These are phyloP conservation scores for Anthoceros angustus DNA, from an alignment of 225 moss, liverwort and hornwort genomes.

Conservation along the genomic window DNA sequence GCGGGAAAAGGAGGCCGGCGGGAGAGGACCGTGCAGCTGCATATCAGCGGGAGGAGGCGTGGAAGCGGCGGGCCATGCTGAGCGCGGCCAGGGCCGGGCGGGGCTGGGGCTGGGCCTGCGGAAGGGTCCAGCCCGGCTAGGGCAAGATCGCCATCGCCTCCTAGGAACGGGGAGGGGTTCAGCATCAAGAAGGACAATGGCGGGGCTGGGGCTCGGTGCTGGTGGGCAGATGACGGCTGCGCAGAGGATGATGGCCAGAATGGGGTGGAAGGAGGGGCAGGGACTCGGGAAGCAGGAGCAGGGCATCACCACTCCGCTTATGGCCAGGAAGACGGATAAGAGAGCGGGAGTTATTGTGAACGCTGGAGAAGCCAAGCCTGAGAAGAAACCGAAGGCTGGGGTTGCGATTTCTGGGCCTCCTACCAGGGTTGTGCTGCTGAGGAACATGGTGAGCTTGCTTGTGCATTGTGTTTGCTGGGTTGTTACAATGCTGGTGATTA, in stretches of 20 bases:
- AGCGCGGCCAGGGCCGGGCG: conserved; percentile 39
- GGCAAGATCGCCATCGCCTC: conserved; percentile 77
- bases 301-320: conserved; percentile 94
- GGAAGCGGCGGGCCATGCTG: conserved; percentile 95
- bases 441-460: conserved; percentile 59
- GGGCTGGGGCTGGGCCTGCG: conserved; percentile 12
- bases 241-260: conserved; percentile 97
- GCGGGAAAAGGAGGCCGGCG: conserved; percentile 30
- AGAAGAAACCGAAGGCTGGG: conserved; percentile 64
- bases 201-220: conserved; percentile 33
- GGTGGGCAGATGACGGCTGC: conserved; percentile 89
- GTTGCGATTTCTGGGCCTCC: conserved; percentile 80
- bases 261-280: conserved; percentile 99
- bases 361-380: conserved; percentile 49
- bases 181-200: conserved; percentile 60
- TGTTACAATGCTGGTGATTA: no score
- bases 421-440: conserved; percentile 84
- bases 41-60: conserved; percentile 98
- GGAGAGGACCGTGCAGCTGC: conserved; percentile 76
- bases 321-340: conserved; percentile 98
- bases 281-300: conserved; percentile 98
- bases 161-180: conserved; percentile 66
- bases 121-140: conserved; percentile 48
- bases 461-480: not conserved
- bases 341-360: conserved; percentile 98